phyloP scores from a whole-genome alignment of 2,329 filamentous ascomycete species.

The Alternaria sp. region DNA sequence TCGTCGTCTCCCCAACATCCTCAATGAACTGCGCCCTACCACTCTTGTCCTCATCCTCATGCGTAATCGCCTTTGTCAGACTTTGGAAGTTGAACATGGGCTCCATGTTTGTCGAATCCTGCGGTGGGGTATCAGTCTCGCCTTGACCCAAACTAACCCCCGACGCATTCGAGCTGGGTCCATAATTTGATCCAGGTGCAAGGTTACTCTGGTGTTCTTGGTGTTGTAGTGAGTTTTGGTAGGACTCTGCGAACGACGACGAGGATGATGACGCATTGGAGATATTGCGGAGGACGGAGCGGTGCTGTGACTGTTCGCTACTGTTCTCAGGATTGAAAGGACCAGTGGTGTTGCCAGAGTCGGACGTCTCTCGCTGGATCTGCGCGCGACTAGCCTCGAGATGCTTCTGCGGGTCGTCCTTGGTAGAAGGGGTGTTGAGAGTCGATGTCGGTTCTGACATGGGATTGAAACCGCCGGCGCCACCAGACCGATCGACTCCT shows the following conservation, averaged over 20 bases:
- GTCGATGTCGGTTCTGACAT: conserved; percentile 55
- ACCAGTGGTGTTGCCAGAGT: conserved; percentile 54
- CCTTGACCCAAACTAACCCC: conserved; percentile 55
- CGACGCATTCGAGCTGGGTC: conserved; percentile 63
- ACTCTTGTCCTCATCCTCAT: conserved; percentile 60
- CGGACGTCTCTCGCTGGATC: conserved; percentile 48
- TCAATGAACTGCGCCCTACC: conserved; percentile 54
- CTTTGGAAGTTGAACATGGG: conserved; percentile 93
- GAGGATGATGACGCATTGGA: conserved; percentile 86
- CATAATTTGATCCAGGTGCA: conserved; percentile 56
- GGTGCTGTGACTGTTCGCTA: conserved; percentile 55
- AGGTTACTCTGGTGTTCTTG: conserved; percentile 40
- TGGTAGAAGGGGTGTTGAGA: conserved; percentile 46
- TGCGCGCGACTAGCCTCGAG: conserved; percentile 57
- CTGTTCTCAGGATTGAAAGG: conserved; percentile 50
- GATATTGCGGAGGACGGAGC: conserved; percentile 80
- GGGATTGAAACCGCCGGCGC: conserved; percentile 52
- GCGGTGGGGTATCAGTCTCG: conserved; percentile 43
- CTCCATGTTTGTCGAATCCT: conserved; percentile 66
- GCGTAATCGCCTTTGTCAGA: conserved; percentile 83
- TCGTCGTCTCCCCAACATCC: conserved; percentile 30
- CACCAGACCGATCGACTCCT: conserved; percentile 54
- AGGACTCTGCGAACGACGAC: conserved; percentile 78
- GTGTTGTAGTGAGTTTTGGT: conserved; percentile 49
- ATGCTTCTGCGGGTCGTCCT: conserved; percentile 55